A percentile compares a stretch with the other conserved stretches of the same genome.
These are phyloP conservation scores for Myxozyma geophila DNA, from an alignment of 805 yeast species.

Conservation along the genomic window DNA sequence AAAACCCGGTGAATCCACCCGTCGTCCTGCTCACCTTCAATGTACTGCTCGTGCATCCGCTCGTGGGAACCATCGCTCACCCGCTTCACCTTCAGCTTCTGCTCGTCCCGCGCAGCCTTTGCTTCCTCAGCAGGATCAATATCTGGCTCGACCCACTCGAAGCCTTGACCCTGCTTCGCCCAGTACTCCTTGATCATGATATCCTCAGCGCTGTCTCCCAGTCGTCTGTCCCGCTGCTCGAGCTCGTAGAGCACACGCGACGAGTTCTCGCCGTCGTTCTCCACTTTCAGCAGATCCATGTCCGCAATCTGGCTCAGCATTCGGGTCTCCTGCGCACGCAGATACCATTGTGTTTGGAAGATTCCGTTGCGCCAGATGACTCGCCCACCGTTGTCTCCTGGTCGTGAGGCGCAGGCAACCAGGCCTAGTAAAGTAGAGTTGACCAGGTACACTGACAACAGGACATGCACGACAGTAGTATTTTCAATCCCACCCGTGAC, in stretches of 20 bases:
- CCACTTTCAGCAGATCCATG: conserved; percentile 57
- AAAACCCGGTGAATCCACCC: conserved; percentile 25
- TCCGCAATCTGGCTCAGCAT: conserved; percentile 69
- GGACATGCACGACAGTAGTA: conserved; percentile 50
- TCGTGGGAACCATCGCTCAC: conserved; percentile 2
- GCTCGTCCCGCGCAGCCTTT: conserved; percentile 39
- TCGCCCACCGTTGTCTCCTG: conserved; percentile 57
- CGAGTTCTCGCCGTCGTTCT: conserved; percentile 49
- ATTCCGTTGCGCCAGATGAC: conserved; percentile 69
- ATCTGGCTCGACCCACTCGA: conserved; percentile 89
- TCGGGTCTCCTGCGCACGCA: conserved; percentile 68
- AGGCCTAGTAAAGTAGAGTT: conserved; percentile 56
- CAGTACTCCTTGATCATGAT: conserved; percentile 77
- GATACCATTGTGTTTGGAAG: conserved; percentile 64
- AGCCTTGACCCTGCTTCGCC: conserved; percentile 85
- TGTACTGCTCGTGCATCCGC: conserved; percentile 8
- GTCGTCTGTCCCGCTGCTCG: conserved; percentile 45
- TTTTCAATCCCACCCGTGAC: conserved; percentile 44
- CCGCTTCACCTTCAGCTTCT: conserved; percentile 9
- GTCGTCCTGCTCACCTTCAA: conserved; percentile 17
- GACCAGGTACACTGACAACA: conserved; percentile 55
- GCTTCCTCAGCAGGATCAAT: conserved; percentile 76
- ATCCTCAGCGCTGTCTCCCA: conserved; percentile 64
- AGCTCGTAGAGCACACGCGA: conserved; percentile 44
- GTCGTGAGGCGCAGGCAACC: conserved; percentile 55